A percentile compares a stretch with the other conserved stretches of the same genome.
Evolutionary conservation across 2,329 filamentous ascomycete species (phyloP).

Genomic region (Cadophora sp.): DNA sequence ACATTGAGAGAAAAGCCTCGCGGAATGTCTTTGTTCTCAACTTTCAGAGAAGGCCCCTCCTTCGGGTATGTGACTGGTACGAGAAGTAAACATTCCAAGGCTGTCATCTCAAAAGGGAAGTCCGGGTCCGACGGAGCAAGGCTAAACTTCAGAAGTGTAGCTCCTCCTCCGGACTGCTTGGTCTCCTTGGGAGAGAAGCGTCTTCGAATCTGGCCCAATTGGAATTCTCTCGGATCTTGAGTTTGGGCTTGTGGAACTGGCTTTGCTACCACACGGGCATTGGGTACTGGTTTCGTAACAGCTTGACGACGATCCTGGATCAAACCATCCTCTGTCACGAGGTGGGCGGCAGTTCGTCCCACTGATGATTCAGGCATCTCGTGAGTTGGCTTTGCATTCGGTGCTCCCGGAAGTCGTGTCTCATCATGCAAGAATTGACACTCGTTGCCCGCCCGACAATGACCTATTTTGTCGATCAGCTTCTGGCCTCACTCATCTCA

Average conservation of each 20-base stretch:
- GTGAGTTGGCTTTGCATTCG: slow-evolving; percentile 21
- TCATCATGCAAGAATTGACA: slow-evolving; percentile 58
- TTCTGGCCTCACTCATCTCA: slow-evolving; percentile 30
- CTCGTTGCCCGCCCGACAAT: slow-evolving; percentile 56
- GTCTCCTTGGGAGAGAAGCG: slow-evolving; percentile 63
- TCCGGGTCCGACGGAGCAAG: slow-evolving; percentile 80
- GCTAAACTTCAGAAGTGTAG: slow-evolving; percentile 65
- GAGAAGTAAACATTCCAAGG: slow-evolving; percentile 70
- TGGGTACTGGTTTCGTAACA: slow-evolving; percentile 41
- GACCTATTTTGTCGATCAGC: slow-evolving; percentile 47
- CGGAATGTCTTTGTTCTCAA: slow-evolving; percentile 74
- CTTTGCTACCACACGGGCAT: slow-evolving; percentile 63
- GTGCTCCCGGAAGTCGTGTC: slow-evolving; percentile 33
- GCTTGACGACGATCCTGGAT: slow-evolving; percentile 43
- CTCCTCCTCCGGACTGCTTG: slow-evolving; percentile 29
- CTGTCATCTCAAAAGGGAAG: slow-evolving; percentile 78
- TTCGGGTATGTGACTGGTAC: slow-evolving; percentile 70
- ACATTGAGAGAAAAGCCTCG: slow-evolving; percentile 78
- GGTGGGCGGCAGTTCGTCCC: slow-evolving; percentile 19
- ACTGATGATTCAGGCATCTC: slow-evolving; percentile 27
- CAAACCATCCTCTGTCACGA: slow-evolving; percentile 32
- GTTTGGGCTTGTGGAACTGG: slow-evolving; percentile 70
- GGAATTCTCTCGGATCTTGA: slow-evolving; percentile 74
- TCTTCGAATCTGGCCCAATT: slow-evolving; percentile 74
- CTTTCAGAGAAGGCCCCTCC: slow-evolving; percentile 61